phyloP scores from a whole-genome alignment of 163 green algal species.

The Chlorella variabilis region DNA sequence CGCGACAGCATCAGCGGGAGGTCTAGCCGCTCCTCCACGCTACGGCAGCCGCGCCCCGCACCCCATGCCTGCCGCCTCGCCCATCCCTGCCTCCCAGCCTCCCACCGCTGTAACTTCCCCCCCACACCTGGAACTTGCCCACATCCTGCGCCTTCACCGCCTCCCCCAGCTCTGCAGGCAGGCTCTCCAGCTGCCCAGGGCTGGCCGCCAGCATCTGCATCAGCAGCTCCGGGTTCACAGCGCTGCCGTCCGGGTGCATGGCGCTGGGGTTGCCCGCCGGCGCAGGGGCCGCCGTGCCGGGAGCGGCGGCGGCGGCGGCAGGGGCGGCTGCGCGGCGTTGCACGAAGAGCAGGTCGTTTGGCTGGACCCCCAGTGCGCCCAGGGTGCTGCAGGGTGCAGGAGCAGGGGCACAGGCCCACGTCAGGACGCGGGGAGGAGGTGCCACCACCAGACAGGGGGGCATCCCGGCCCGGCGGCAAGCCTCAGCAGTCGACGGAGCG shows the following conservation, averaged over 20 bases:
- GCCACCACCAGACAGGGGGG: not conserved
- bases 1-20: not conserved
- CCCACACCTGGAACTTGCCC: slow-evolving; percentile 55
- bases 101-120: not conserved
- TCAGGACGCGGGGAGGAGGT: not conserved
- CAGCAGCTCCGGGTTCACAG: slow-evolving; percentile 58
- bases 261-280: slow-evolving; percentile 28
- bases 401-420: not conserved
- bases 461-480: not conserved
- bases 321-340: slow-evolving; percentile 7
- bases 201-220: slow-evolving; percentile 55
- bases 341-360: slow-evolving; percentile 64
- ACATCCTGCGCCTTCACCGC: slow-evolving; percentile 63
- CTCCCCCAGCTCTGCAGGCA: slow-evolving; percentile 53
- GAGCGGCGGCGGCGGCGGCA: not conserved
- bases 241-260: slow-evolving; percentile 59
- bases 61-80: not conserved
- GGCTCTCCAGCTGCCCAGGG: slow-evolving; percentile 32
- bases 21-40: not conserved
- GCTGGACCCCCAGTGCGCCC: slow-evolving; percentile 37
- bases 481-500: too few relatives aligned
- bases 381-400: slow-evolving; percentile 17
- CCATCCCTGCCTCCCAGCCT: not conserved
- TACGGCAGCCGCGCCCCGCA: not conserved
- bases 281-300: slow-evolving; percentile 10